phyloP scores from a whole-genome alignment of 2,329 filamentous ascomycete genomes.

The Xylariomycetidae sp. region DNA sequence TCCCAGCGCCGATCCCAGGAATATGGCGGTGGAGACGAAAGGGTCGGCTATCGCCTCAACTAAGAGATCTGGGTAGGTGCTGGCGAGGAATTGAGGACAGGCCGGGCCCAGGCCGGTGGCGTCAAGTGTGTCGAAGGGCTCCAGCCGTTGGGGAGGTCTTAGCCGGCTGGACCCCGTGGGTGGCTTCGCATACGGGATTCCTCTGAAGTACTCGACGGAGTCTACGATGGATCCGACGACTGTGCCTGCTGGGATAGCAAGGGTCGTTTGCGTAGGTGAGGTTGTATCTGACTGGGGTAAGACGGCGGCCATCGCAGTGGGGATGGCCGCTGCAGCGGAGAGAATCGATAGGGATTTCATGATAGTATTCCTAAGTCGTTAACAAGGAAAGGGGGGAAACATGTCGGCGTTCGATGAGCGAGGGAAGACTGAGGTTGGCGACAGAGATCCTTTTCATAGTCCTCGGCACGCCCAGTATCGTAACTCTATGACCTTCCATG shows the following conservation, averaged over 20 bases:
- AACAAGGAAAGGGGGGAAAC: too few relatives aligned
- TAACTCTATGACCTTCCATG: too few relatives aligned
- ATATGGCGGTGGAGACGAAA: conserved; percentile 32
- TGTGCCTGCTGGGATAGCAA: conserved; percentile 3
- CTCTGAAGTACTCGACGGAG: conserved; percentile 50
- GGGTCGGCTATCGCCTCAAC: neutral
- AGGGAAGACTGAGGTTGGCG: too few relatives aligned
- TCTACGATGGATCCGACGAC: conserved; percentile 1
- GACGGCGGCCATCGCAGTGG: too few relatives aligned
- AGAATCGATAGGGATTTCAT: too few relatives aligned
- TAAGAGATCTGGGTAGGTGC: conserved; percentile 44
- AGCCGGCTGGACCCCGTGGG: neutral
- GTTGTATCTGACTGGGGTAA: too few relatives aligned
- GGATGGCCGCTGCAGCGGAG: too few relatives aligned
- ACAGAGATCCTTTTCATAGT: too few relatives aligned
- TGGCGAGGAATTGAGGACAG: conserved; percentile 53
- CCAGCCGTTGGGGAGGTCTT: neutral
- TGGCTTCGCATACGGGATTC: neutral
- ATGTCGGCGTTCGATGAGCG: too few relatives aligned
- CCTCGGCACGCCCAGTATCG: too few relatives aligned
- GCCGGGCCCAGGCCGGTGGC: conserved; percentile 36
- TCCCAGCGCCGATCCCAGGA: neutral
- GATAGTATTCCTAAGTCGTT: too few relatives aligned
- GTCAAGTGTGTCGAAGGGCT: conserved; percentile 57
- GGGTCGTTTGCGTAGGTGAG: neutral